Percentiles rank a stretch among this genome's conserved stretches.
Evolutionary conservation across 2,329 filamentous ascomycete species (phyloP).

Genomic region (Cladophialophora chaetospira): DNA sequence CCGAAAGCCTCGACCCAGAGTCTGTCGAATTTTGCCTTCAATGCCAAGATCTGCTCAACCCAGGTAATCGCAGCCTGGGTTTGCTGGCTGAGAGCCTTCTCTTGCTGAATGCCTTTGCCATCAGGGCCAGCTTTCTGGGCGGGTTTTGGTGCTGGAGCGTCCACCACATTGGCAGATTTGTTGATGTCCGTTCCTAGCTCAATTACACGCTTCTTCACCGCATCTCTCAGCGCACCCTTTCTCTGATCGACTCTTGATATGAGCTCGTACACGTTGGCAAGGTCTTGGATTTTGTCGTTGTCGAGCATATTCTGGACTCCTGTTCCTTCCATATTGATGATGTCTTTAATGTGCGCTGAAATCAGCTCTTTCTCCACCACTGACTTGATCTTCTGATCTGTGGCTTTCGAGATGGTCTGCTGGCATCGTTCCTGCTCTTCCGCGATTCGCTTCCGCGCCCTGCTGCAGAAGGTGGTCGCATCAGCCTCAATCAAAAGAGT

Average conservation of each 20-base stretch:
- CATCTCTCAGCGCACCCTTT: constrained; percentile 69
- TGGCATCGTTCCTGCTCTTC: constrained; percentile 83
- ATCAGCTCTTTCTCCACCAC: constrained; percentile 85
- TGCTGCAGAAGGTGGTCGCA: constrained; percentile 77
- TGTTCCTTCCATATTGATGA: constrained; percentile 80
- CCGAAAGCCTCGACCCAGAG: constrained; percentile 74
- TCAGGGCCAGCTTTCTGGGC: constrained; percentile 44
- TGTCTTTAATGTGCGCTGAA: constrained; percentile 71
- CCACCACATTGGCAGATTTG: constrained; percentile 57
- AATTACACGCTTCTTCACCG: constrained; percentile 73
- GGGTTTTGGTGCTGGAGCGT: constrained; percentile 52
- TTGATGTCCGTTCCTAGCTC: constrained; percentile 85
- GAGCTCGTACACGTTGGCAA: constrained; percentile 78
- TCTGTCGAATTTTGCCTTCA: constrained; percentile 88
- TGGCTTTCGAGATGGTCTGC: constrained; percentile 75
- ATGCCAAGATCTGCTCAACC: constrained; percentile 83
- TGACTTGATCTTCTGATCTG: constrained; percentile 69
- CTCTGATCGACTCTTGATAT: constrained; percentile 75
- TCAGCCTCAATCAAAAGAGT: constrained; percentile 75
- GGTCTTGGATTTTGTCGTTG: constrained; percentile 76
- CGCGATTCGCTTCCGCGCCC: constrained; percentile 70
- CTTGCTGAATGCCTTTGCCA: constrained; percentile 54
- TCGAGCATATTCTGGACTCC: constrained; percentile 89
- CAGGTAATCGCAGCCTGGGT: constrained; percentile 88
- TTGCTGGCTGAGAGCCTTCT: constrained; percentile 69